Conservation (phyloP, 208 protist species). For the Phytomonas francai region DNA sequence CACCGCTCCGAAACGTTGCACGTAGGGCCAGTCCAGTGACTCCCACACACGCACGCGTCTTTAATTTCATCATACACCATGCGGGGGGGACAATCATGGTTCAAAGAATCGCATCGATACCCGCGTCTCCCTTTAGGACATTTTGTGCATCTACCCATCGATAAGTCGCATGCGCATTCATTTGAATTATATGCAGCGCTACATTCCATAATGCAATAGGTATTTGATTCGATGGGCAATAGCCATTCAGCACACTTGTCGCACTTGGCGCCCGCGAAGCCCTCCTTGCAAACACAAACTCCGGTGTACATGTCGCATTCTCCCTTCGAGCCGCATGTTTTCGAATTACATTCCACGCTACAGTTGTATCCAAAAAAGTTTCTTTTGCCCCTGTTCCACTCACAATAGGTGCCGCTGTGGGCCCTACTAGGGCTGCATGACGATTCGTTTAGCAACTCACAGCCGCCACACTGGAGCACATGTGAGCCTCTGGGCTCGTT, state of each 20-base stretch:
- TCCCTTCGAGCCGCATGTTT: constrained; percentile 9
- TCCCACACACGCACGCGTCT: constrained; percentile 14
- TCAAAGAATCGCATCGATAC: constrained; percentile 11
- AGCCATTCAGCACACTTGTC: constrained; percentile 11
- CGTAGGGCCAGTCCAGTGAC: constrained; percentile 12
- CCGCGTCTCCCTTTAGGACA: constrained; percentile 14
- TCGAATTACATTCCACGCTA: constrained; percentile 11
- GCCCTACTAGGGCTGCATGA: constrained; percentile 18
- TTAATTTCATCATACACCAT: constrained; percentile 8
- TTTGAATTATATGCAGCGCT: neutral
- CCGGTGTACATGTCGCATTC: constrained; percentile 26
- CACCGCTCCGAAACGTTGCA: constrained; percentile 14
- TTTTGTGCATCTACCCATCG: constrained; percentile 7
- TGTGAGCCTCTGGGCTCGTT: constrained; percentile 13
- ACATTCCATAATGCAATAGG: constrained; percentile 12
- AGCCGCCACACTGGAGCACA: constrained; percentile 20
- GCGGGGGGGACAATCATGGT: constrained; percentile 15
- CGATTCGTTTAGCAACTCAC: constrained; percentile 11
- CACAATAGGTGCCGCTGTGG: constrained; percentile 32
- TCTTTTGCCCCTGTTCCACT: constrained; percentile 15
- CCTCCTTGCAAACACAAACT: constrained; percentile 16
- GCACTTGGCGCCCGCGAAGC: constrained; percentile 16
- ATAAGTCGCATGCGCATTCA: constrained; percentile 12
- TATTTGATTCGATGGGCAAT: constrained; percentile 10
- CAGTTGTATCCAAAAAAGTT: constrained; percentile 8